Base-by-base conservation (phyloP, 352 stramenopile genomes). In the Pythium insidiosum region DNA sequence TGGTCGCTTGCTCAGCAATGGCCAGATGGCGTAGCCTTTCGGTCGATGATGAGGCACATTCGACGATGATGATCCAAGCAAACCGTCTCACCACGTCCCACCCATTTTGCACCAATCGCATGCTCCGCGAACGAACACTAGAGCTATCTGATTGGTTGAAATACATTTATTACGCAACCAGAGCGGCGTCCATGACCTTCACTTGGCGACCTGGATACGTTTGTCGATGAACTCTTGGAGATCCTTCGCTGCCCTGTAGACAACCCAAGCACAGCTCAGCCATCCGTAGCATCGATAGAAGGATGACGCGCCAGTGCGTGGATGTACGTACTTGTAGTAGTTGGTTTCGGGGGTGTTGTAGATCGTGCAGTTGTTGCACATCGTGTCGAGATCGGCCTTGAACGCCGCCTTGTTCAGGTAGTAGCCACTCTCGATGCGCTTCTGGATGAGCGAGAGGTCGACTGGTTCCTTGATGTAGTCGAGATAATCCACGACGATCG, bases 261-360 rank as follows among this genome's bases (percentile, higher is more conserved):
- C 20, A 38, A 33, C 9, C 28, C 9, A 9, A 15, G 15, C 28
- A 33, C 28, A 33, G 28, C n/a, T n/a, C n/a, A n/a, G n/a, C n/a
- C n/a, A n/a, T n/a, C n/a, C n/a, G n/a, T n/a, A n/a, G n/a, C n/a
- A n/a, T n/a, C n/a, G n/a, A n/a, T n/a, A n/a, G n/a, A n/a, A n/a
- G n/a, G n/a, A n/a, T n/a, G n/a, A n/a, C n/a, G n/a, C n/a, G n/a
- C n/a, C n/a, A n/a, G n/a, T n/a, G n/a, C n/a, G n/a, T n/a, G n/a
- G n/a, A n/a, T n/a, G n/a, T 41, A 80, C 75, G 41, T 88, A 97
- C 79, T 94, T 97, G 66, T 97, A 97, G 63, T 97, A 97, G 63
- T 98, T 98, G 50, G 88, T 98, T 15, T 85, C 84, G 41, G 81
- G 73, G 12, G 80, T 88, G 73, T 99, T 99, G 83, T 99, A 99